Conservation (phyloP, 2,329 filamentous ascomycete species). For the Fusarium sp. region DNA sequence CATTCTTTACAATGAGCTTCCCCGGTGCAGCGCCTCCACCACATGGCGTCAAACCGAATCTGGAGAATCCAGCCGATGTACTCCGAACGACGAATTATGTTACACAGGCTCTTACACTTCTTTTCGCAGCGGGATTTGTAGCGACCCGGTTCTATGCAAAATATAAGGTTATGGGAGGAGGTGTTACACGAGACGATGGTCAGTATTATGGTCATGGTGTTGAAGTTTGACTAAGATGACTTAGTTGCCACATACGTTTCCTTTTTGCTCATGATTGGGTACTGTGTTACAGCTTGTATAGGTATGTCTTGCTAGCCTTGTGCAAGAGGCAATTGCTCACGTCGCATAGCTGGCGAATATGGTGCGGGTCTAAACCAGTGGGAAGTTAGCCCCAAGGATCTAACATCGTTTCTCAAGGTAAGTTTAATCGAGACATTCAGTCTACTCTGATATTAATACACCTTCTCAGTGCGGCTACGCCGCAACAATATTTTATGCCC, state of each 20-base stretch:
- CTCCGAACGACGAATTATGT: constrained; percentile 34
- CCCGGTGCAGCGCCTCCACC: constrained; percentile 30
- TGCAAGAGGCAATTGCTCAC: background rate
- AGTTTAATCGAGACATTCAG: background rate
- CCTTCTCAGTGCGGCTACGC: constrained; percentile 55
- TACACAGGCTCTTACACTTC: constrained; percentile 30
- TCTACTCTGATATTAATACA: background rate
- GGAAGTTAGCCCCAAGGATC: constrained; percentile 44
- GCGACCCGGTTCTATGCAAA: constrained; percentile 30
- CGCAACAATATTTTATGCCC: constrained; percentile 59
- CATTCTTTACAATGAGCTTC: constrained; percentile 22
- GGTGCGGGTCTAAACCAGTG: constrained; percentile 36
- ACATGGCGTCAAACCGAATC: constrained; percentile 19
- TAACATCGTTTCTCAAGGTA: constrained; percentile 54
- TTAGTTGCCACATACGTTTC: constrained; percentile 33
- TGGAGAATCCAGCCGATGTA: constrained; percentile 27
- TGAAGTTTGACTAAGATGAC: background rate
- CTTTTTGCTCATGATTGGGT: constrained; percentile 35
- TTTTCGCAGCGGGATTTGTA: constrained; percentile 21
- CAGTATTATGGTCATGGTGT: background rate
- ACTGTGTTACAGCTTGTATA: constrained; percentile 27
- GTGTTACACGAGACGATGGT: constrained; percentile 32
- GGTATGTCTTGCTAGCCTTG: background rate
- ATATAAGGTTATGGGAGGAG: constrained; percentile 25
- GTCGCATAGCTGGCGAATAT: constrained; percentile 10